Base-by-base conservation (phyloP, 805 yeast species). In the Wickerhamiella occidentalis region DNA sequence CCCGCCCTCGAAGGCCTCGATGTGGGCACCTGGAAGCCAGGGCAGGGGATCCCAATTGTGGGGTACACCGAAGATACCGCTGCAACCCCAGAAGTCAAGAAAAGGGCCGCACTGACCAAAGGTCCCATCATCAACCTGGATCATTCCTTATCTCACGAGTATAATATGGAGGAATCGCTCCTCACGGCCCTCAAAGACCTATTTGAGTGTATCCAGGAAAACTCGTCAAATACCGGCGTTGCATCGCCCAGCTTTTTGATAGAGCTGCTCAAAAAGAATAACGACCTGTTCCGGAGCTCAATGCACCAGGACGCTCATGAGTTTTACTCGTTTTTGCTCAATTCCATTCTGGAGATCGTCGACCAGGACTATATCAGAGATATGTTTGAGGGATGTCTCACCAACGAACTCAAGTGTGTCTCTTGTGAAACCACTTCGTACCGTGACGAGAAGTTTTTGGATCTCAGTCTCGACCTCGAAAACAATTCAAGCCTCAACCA, bases 261-360 rank as follows among this genome's bases (percentile, higher is more conserved):
- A 40, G 81, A 78, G 42, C 80, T 81, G 48, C 69, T 90, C 49
- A 90, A 86, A 63, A 75, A 75, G 50, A 88, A 85, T 55, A 92
- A 90, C 62, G 84, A 80, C 57, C 68, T 90, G 58, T 92, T 92
- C 64, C 72, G 95, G 54, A 81, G 86, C 51, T 79, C 84, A 40
- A 88, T 87, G 95, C 98, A 92, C 63, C 98, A 92, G 62, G 98
- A 92, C 69, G 96, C 97, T 4, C 98, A 92, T 65, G 98, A 92
- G 66, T 92, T 92, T 64, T 73, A 88, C 61, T 90, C 88, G 63
- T 88, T 84, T 60, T 63, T 88, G 56, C 69, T 92, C 48, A 92
- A 92, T 64, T 87, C 84, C 54, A 72, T 82, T 15, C 68, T 83
- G 45, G 66, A 71, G 56, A 56, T 61, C 23, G 43, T 41, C 6